phyloP scores from a whole-genome alignment of 495 filamentous ascomycete species.

The Schizothecium vesticola region DNA sequence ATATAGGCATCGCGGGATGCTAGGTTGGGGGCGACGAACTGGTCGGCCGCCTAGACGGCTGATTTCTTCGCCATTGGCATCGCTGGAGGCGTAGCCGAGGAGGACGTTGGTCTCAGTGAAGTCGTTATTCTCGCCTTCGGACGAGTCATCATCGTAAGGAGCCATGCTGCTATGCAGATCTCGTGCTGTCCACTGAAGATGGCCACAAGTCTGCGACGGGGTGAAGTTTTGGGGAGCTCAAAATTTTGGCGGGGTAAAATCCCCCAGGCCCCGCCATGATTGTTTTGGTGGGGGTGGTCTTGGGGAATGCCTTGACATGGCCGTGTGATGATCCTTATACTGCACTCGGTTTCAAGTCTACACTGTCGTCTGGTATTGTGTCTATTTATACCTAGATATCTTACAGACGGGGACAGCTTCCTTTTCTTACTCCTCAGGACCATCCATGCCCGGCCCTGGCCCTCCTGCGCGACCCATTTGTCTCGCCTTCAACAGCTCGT shows the following conservation, averaged over 20 bases:
- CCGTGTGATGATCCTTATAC: neutral
- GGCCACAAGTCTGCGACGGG: neutral
- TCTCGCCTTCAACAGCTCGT: constrained; percentile 94
- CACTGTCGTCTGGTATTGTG: constrained; percentile 9
- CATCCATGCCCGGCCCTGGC: constrained; percentile 52
- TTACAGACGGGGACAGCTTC: constrained; percentile 21
- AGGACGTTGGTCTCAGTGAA: constrained; percentile 85
- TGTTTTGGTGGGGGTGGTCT: neutral
- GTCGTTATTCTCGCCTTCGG: constrained; percentile 60
- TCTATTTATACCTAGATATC: constrained; percentile 26
- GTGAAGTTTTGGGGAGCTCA: constrained; percentile 19
- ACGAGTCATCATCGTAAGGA: constrained; percentile 80
- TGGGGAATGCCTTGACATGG: neutral
- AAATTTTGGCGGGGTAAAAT: constrained; percentile 39
- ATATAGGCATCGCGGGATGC: neutral
- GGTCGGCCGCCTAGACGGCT: constrained; percentile 84
- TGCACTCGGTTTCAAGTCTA: neutral
- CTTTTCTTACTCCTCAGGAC: constrained; percentile 41
- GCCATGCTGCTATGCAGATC: constrained; percentile 53
- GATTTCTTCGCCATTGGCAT: constrained; percentile 75
- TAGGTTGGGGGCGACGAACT: constrained; percentile 48
- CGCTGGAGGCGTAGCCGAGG: constrained; percentile 81
- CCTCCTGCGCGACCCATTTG: constrained; percentile 68
- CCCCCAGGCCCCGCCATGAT: constrained; percentile 21
- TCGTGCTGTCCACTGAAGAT: neutral